Base-by-base conservation (phyloP, 352 stramenopile genomes). In the Globisporangium heterothallicum region DNA sequence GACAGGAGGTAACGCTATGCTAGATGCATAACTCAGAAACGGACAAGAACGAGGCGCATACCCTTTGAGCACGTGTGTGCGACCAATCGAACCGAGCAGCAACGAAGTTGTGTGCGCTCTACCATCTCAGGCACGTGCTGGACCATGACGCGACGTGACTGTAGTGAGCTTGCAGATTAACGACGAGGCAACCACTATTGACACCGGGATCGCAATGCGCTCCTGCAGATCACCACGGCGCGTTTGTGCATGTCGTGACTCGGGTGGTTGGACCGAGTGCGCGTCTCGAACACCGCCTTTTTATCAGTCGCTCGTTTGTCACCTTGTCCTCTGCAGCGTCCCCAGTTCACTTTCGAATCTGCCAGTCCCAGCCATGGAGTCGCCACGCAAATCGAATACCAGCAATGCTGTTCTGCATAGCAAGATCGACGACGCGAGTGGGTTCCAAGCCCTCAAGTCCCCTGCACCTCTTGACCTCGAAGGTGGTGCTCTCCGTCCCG, bases 401-500 rank as follows among this genome's bases (percentile, higher is more conserved):
- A 38, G 32, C 14, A 18, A n/a, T n/a, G n/a, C n/a, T n/a, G n/a
- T n/a, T n/a, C n/a, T n/a, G n/a, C n/a, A n/a, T n/a, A n/a, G n/a
- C n/a, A n/a, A n/a, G n/a, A n/a, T n/a, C n/a, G n/a, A n/a, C n/a
- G n/a, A n/a, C n/a, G n/a, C n/a, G n/a, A n/a, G n/a, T n/a, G n/a
- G n/a, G n/a, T n/a, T n/a, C 32, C 32, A 38, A 38, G 32, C n/a
- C 32, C 32, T 38, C 12, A 38, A 38, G 32, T 38, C 32, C 32
- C 32, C 32, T 6, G 32, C 8, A 16, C 32, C 32, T n/a, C n/a
- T n/a, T 10, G 32, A 38, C 8, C 32, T 38, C 21, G 50, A 68
- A 36, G 57, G 55, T 6, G 55, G 52, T 14, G 58, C 58, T 7
- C 24, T 64, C 22, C 44, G 58, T 46, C 42, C 42, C 4, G 53